Conservation (phyloP, 345 rosid species). For the Eutrema yunnanense region DNA sequence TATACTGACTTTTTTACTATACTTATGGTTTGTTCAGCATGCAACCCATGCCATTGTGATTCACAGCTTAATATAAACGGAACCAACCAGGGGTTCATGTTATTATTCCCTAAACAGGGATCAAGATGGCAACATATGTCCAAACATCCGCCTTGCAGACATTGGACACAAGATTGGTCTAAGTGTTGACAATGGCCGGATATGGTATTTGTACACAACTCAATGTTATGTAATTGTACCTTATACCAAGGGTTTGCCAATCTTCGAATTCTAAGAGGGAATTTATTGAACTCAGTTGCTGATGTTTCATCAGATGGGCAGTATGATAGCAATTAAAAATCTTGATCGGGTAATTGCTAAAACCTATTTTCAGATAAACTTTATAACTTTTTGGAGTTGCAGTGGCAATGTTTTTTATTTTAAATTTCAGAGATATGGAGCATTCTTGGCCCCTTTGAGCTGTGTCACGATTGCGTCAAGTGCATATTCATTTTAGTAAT, state of each 20-base stretch:
- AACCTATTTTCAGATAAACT: background rate
- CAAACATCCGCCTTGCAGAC: slow-evolving; percentile 74
- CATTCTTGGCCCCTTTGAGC: no score
- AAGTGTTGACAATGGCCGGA: slow-evolving; percentile 93
- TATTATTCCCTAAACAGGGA: no score
- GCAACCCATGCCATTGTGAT: no score
- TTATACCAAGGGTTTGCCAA: slow-evolving; percentile 55
- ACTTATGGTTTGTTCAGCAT: no score
- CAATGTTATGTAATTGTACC: background rate
- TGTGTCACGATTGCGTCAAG: no score
- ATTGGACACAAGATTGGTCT: slow-evolving; percentile 94
- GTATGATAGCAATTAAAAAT: slow-evolving; percentile 77
- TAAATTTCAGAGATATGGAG: no score
- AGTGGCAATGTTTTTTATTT: no score
- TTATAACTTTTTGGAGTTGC: background rate
- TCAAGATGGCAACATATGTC: no score
- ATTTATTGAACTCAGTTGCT: slow-evolving; percentile 79
- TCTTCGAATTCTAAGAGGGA: slow-evolving; percentile 80
- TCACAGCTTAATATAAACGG: no score
- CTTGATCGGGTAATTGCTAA: slow-evolving; percentile 67
- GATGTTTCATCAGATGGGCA: slow-evolving; percentile 84
- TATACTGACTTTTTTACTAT: no score
- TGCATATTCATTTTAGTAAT: no score
- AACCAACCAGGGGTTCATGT: no score
- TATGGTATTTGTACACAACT: slow-evolving; percentile 48